Evolutionary conservation across 306 rosid genomes (phyloP).

Genomic region (Quercus mongolica): DNA sequence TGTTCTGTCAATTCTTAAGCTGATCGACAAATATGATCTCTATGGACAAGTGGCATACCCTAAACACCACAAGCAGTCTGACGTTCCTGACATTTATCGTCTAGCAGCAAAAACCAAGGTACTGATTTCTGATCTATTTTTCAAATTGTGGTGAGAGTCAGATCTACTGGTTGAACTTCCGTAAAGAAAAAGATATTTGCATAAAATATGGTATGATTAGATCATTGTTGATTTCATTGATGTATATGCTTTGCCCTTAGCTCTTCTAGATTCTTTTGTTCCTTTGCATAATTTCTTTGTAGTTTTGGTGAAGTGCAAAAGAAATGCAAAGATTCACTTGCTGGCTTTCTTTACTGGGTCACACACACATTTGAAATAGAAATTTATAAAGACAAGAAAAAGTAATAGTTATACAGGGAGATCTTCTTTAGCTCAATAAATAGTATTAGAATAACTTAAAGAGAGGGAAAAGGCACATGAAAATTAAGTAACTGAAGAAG

Average conservation of each 20-base stretch:
- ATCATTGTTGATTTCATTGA: background rate
- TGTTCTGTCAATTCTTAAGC: constrained; percentile 53
- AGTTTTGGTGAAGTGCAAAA: background rate
- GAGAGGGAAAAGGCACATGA: no score
- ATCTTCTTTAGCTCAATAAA: no score
- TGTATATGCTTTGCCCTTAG: background rate
- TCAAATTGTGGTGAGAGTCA: background rate
- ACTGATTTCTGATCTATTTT: background rate
- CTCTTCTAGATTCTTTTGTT: background rate
- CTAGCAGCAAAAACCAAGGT: constrained; percentile 68
- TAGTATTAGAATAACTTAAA: no score
- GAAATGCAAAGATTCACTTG: background rate
- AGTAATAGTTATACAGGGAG: no score
- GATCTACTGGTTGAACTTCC: background rate
- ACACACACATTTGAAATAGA: no score
- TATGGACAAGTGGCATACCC: constrained; percentile 67
- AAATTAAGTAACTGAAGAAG: no score
- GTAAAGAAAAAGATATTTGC: background rate
- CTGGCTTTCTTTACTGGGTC: background rate
- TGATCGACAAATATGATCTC: constrained; percentile 53
- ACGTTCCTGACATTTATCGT: constrained; percentile 57
- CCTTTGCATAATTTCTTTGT: background rate
- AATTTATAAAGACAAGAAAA: no score
- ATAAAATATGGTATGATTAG: background rate
- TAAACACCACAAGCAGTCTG: constrained; percentile 62